Base-by-base conservation (phyloP, 257 asterid species). In the Solanum etuberosum region DNA sequence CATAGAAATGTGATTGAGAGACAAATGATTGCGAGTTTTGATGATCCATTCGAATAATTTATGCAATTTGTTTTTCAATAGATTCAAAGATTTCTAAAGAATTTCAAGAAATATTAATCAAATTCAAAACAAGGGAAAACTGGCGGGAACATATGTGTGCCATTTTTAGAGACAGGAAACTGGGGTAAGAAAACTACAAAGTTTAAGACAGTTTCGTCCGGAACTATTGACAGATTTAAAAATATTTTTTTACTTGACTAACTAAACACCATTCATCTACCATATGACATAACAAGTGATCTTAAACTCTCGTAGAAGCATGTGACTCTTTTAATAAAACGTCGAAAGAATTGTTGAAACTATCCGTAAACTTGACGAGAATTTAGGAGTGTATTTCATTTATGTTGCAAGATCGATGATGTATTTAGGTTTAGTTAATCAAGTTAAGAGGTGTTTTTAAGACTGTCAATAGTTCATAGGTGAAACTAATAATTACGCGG, bases 1-100 rank as follows among this genome's bases (percentile, higher is more conserved):
- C 89, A 80, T 88, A 96, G 12, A 89, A 86, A 83, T 93, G 91
- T 61, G 86, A 87, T 77, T 86, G 83, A 43, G 92, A 87, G 85
- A 73, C 80, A 35, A 86, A 72, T 13, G 54, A 72, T 59, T 85
- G 83, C 37, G 83, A 34, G 73, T 35, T 72, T 72, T 48, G 84
- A 40, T 51, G 38, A 14, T 38, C 40, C 88, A 85, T 85, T 48
- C 8, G 7, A 29, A 9, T 31, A 31, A 48, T 46, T 46, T 29
- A 48, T 81, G 43, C 43, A 81, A 81, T 81, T 80, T 80, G 42
- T 80, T 74, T 74, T 21, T 38, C 34, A 74, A 6, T 3, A 74
- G 20, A 38, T 74, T 74, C 83, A 38, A 35, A 46, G n/a, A 46
- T 16, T 43, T 78, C 48, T 4, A 35, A 72, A 11, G 82, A 73